Percentiles rank a stretch among this genome's conserved stretches.
These are phyloP conservation scores for Scedosporium dehoogii DNA, from an alignment of 2,329 filamentous ascomycete species.

Conservation along the genomic window DNA sequence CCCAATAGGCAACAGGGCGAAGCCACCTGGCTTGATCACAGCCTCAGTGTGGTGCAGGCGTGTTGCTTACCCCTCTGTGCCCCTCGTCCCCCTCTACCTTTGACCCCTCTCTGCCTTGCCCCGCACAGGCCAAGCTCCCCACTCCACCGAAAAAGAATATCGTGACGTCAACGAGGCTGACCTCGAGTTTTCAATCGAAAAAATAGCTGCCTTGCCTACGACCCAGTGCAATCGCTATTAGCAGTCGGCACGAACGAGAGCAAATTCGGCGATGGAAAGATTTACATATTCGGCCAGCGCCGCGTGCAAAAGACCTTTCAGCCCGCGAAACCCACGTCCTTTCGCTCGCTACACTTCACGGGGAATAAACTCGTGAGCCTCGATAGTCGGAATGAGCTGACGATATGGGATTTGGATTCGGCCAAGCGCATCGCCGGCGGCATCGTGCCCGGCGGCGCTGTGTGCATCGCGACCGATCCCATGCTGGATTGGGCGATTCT, in stretches of 20 bases:
- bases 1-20: no score
- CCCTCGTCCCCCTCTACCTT: background rate
- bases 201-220: conserved; percentile 70
- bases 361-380: conserved; percentile 77
- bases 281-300: conserved; percentile 79
- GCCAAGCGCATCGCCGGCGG: conserved; percentile 58
- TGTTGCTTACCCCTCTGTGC: background rate
- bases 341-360: conserved; percentile 72
- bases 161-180: conserved; percentile 6
- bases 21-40: background rate
- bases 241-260: conserved; percentile 86
- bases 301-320: conserved; percentile 68
- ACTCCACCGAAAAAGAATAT: background rate
- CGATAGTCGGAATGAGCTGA: conserved; percentile 77
- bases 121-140: background rate
- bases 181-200: background rate
- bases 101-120: background rate
- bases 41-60: no score
- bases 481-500: conserved; percentile 90
- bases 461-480: conserved; percentile 69
- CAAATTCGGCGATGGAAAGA: conserved; percentile 73
- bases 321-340: conserved; percentile 62
- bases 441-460: conserved; percentile 67
- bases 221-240: conserved; percentile 86
- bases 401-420: conserved; percentile 69